Evolutionary conservation across 2,329 filamentous ascomycete genomes (phyloP).

Genomic region (Aspergillus chevalieri): DNA sequence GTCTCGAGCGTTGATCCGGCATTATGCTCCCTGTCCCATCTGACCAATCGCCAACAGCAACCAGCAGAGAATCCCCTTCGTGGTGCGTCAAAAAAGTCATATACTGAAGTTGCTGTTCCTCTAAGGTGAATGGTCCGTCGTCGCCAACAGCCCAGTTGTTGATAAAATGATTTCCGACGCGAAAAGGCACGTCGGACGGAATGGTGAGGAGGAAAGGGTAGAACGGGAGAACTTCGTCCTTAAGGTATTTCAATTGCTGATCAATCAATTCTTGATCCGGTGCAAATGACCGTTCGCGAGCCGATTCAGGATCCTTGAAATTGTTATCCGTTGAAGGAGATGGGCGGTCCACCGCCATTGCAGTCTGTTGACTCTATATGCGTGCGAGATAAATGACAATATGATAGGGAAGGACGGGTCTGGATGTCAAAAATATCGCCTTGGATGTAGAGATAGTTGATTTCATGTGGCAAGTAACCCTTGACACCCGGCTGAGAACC

Average conservation of each 20-base stretch:
- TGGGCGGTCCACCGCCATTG: slow-evolving; percentile 35
- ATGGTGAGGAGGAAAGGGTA: slow-evolving; percentile 43
- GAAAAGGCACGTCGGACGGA: slow-evolving; percentile 42
- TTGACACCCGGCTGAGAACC: neutral
- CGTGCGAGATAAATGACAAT: neutral
- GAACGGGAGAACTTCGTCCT: slow-evolving; percentile 37
- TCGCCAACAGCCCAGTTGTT: slow-evolving; percentile 44
- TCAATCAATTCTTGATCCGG: slow-evolving; percentile 27
- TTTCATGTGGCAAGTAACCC: slow-evolving; percentile 1
- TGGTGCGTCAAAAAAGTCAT: slow-evolving; percentile 57
- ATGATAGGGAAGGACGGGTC: neutral
- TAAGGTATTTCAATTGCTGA: slow-evolving; percentile 34
- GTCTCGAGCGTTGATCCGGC: slow-evolving; percentile 35
- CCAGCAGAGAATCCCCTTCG: slow-evolving; percentile 47
- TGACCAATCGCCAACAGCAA: slow-evolving; percentile 50
- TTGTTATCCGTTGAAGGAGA: slow-evolving; percentile 22
- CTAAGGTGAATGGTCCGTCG: slow-evolving; percentile 48
- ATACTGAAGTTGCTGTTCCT: slow-evolving; percentile 57
- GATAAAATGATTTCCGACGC: slow-evolving; percentile 35
- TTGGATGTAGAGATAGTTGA: neutral
- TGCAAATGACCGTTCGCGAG: slow-evolving; percentile 14
- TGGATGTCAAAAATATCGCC: neutral
- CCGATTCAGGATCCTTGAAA: slow-evolving; percentile 17
- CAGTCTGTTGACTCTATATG: slow-evolving; percentile 19
- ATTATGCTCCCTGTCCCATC: slow-evolving; percentile 43